Percentiles rank a stretch among this genome's conserved stretches.
Evolutionary conservation across 2,329 filamentous ascomycete genomes (phyloP).

Genomic region (Colletotrichum tofieldiae): DNA sequence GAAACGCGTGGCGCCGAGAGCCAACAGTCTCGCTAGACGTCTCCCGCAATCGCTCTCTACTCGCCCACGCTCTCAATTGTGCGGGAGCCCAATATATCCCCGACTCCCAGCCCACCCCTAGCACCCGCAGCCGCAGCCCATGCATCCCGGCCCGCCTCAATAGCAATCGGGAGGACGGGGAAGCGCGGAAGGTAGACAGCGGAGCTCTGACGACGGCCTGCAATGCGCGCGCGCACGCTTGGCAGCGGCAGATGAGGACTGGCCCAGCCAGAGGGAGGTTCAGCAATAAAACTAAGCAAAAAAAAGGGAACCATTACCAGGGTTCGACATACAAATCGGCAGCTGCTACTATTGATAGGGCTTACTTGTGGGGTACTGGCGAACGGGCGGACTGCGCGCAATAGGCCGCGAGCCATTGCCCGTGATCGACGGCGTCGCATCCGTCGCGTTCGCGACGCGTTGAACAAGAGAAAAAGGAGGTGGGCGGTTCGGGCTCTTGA

Average conservation of each 20-base stretch:
- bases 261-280: too few relatives aligned
- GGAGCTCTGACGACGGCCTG: not conserved
- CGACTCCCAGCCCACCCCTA: not conserved
- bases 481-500: not conserved
- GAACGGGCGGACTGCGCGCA: not conserved
- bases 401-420: not conserved
- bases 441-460: conserved; percentile 24
- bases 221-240: conserved; percentile 12
- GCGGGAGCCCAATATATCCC: not conserved
- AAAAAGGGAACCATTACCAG: not conserved
- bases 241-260: conserved; percentile 21
- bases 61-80: not conserved
- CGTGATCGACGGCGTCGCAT: conserved; percentile 8
- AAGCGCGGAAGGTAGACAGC: not conserved
- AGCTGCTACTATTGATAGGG: too few relatives aligned
- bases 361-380: not conserved
- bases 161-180: not conserved
- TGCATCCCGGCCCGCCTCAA: not conserved
- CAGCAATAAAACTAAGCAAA: not conserved
- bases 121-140: too few relatives aligned
- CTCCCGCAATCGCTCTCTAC: not conserved
- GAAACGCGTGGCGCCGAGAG: conserved; percentile 27
- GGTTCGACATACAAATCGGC: not conserved
- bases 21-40: not conserved
- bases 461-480: conserved; percentile 3